Evolutionary conservation across 139 green algal species (phyloP).

Genomic region (Chlorella sp.): DNA sequence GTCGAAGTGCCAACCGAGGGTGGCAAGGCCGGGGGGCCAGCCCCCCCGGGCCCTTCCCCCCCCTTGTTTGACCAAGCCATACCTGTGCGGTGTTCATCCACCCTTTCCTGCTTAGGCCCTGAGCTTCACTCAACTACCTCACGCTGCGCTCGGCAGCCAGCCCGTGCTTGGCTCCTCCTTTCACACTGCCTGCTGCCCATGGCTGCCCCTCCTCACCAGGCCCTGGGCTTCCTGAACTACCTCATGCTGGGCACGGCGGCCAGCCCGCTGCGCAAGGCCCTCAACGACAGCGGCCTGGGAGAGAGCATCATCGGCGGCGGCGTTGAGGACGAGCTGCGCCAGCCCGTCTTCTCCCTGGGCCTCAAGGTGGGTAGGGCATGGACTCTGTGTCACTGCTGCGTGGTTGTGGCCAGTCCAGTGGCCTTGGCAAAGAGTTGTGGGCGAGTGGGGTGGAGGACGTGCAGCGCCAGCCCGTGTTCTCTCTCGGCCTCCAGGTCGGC

Average conservation of each 20-base stretch:
- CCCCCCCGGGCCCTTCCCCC: too few species aligned
- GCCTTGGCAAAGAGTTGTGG: too few species aligned
- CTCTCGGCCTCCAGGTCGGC: too few species aligned
- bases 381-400: too few species aligned
- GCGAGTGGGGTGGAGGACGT: too few species aligned
- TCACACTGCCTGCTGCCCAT: too few species aligned
- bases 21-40: neutral
- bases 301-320: slow-evolving; percentile 91
- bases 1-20: neutral
- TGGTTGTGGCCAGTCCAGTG: neutral
- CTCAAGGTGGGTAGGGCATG: slow-evolving; percentile 85
- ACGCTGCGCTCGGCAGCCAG: slow-evolving; percentile 89
- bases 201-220: neutral
- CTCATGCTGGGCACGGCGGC: slow-evolving; percentile 93
- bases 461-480: too few species aligned
- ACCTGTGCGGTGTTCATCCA: neutral
- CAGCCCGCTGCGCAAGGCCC: slow-evolving; percentile 89
- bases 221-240: slow-evolving; percentile 95
- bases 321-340: slow-evolving; percentile 93
- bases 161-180: slow-evolving; percentile 33
- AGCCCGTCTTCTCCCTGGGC: slow-evolving; percentile 88
- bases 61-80: neutral
- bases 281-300: slow-evolving; percentile 93
- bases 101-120: slow-evolving; percentile 45
- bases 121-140: slow-evolving; percentile 95